Evolutionary conservation across 352 stramenopile species (phyloP).

Genomic region (Globisporangium viniferum): DNA sequence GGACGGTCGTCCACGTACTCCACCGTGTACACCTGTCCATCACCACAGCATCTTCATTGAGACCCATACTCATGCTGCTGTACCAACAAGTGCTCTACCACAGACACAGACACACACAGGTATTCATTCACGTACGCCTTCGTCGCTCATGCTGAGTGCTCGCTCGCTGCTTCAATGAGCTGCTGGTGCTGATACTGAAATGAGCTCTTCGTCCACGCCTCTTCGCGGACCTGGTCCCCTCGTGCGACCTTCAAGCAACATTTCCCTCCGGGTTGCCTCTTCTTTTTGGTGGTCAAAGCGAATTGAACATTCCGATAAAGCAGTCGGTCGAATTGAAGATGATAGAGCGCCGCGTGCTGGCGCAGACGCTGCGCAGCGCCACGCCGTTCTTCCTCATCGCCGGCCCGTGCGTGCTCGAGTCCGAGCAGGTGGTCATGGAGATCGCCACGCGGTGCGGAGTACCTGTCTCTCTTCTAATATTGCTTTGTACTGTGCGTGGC

Average conservation of each 20-base stretch:
- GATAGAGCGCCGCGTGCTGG: slow-evolving; percentile 51
- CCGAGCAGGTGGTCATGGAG: slow-evolving; percentile 55
- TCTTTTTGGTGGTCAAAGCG: not conserved
- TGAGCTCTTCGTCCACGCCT: slow-evolving; percentile 13
- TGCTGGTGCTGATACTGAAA: not conserved
- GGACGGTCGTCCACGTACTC: slow-evolving; percentile 86
- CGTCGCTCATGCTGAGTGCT: slow-evolving; percentile 38
- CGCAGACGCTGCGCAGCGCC: slow-evolving; percentile 49
- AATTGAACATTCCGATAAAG: not conserved
- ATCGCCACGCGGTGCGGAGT: slow-evolving; percentile 56
- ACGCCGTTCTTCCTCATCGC: slow-evolving; percentile 85
- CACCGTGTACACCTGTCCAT: slow-evolving; percentile 60
- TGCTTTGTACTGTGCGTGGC: not conserved
- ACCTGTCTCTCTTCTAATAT: not conserved
- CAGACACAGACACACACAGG: not conserved
- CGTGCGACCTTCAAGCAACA: not conserved
- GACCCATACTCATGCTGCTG: not conserved
- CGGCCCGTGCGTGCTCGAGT: slow-evolving; percentile 80
- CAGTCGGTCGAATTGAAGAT: not conserved
- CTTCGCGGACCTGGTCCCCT: slow-evolving; percentile 12
- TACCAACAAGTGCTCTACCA: not conserved
- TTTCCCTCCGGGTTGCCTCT: not conserved
- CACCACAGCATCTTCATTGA: not conserved
- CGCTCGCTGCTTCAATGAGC: not conserved
- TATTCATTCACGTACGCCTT: slow-evolving; percentile 27